Percentiles rank a stretch among this genome's conserved stretches.
Conservation (phyloP, 208 protist genomes). For the Perkinsela sp. region DNA sequence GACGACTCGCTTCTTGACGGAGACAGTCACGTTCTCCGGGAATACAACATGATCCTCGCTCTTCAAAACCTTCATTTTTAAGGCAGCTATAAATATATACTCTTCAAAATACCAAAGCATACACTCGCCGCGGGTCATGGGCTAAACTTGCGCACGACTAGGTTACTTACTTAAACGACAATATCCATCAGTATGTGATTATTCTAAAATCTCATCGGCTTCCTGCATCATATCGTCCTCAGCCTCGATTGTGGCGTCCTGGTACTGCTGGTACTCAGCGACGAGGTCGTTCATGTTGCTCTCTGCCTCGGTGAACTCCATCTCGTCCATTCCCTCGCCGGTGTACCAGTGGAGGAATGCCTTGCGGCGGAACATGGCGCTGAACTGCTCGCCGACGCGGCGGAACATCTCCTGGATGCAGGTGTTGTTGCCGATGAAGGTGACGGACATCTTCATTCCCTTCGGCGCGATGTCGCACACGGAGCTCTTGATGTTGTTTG, state of each 20-base stretch:
- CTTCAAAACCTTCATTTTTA: not conserved
- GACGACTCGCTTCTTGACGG: slow-evolving; percentile 37
- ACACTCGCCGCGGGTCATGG: too few relatives aligned
- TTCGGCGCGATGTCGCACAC: slow-evolving; percentile 35
- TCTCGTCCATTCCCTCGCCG: slow-evolving; percentile 72
- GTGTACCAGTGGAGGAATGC: slow-evolving; percentile 89
- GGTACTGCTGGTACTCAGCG: slow-evolving; percentile 6
- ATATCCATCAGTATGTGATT: too few relatives aligned
- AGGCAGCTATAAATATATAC: not conserved
- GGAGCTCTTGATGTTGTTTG: slow-evolving; percentile 75
- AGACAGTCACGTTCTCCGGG: slow-evolving; percentile 22
- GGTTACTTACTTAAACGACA: too few relatives aligned
- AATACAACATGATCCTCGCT: not conserved
- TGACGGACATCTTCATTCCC: slow-evolving; percentile 28
- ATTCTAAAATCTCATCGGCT: not conserved
- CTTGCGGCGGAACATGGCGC: slow-evolving; percentile 3
- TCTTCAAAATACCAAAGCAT: too few relatives aligned
- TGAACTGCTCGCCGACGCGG: slow-evolving; percentile 22
- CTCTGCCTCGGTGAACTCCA: slow-evolving; percentile 74
- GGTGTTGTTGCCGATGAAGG: slow-evolving; percentile 79
- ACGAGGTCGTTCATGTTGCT: slow-evolving; percentile 65
- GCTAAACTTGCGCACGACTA: too few relatives aligned
- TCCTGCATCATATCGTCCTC: not conserved
- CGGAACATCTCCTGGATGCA: slow-evolving; percentile 78
- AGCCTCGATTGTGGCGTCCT: slow-evolving; percentile 3